Evolutionary conservation across 148 eudicot species (phyloP).

Genomic region (Linanthus parryae): DNA sequence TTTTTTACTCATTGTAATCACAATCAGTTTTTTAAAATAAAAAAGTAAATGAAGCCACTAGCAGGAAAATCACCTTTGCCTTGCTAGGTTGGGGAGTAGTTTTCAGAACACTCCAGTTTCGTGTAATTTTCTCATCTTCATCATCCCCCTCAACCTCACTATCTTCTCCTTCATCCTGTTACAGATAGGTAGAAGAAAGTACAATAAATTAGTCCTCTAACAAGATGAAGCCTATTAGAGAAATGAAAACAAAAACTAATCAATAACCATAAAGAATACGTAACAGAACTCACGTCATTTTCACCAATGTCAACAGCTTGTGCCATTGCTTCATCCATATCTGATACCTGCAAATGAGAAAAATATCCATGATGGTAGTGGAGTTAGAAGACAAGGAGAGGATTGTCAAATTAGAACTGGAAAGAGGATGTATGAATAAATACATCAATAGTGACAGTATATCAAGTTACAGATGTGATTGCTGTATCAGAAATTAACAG

Average conservation of each 20-base stretch:
- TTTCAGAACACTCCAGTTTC: slow-evolving; percentile 92
- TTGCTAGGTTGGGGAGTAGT: slow-evolving; percentile 68
- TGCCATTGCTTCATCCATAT: slow-evolving; percentile 97
- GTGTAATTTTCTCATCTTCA: slow-evolving; percentile 63
- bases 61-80: slow-evolving; percentile 52
- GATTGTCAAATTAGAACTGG: no score
- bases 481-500: no score
- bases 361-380: background rate
- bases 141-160: slow-evolving; percentile 55
- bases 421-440: no score
- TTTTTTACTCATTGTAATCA: no score
- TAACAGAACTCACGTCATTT: slow-evolving; percentile 58
- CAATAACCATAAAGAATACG: background rate
- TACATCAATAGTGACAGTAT: no score
- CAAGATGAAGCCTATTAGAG: background rate
- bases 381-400: no score
- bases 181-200: slow-evolving; percentile 5
- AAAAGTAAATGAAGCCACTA: background rate
- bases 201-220: background rate
- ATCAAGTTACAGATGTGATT: no score
- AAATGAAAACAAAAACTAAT: background rate
- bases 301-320: slow-evolving; percentile 97
- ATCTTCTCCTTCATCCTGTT: slow-evolving; percentile 76
- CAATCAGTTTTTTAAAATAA: background rate
- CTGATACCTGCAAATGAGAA: slow-evolving; percentile 42